Conservation (phyloP, 1,284 basidiomycete species). For the Apiotrichum brassicae region DNA sequence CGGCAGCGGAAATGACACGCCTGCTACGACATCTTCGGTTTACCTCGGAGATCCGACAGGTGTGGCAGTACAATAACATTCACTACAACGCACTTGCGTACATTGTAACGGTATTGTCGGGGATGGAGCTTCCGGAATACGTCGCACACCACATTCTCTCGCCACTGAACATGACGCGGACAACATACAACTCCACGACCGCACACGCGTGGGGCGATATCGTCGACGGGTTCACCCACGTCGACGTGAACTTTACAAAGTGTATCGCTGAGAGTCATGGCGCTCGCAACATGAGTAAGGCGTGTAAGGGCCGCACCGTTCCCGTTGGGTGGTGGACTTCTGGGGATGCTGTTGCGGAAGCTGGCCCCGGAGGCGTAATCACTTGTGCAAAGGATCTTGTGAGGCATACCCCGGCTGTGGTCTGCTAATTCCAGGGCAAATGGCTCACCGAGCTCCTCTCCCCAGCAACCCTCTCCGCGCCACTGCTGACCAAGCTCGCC, state of each 20-base stretch:
- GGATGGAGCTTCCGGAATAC: slow-evolving; percentile 20
- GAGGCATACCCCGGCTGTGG: no score
- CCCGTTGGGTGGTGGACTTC: slow-evolving; percentile 23
- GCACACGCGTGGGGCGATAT: slow-evolving; percentile 16
- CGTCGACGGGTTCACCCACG: slow-evolving; percentile 15
- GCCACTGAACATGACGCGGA: slow-evolving; percentile 29
- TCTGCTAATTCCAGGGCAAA: background rate
- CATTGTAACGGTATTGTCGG: slow-evolving; percentile 24
- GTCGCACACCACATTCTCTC: slow-evolving; percentile 29
- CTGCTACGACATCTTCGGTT: slow-evolving; percentile 26
- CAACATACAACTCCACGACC: slow-evolving; percentile 19
- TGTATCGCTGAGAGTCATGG: slow-evolving; percentile 8
- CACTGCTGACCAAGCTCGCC: slow-evolving; percentile 10
- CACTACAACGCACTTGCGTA: slow-evolving; percentile 25
- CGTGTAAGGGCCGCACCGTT: background rate
- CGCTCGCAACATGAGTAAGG: slow-evolving; percentile 8
- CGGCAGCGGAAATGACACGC: slow-evolving; percentile 9
- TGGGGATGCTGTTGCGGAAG: slow-evolving; percentile 14
- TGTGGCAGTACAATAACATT: slow-evolving; percentile 37
- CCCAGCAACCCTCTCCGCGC: slow-evolving; percentile 20
- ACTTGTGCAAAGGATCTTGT: slow-evolving; percentile 24
- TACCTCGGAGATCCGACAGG: slow-evolving; percentile 27
- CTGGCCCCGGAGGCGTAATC: slow-evolving; percentile 30
- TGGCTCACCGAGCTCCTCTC: slow-evolving; percentile 33
- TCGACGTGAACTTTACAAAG: slow-evolving; percentile 4